Conservation (phyloP, 1,284 basidiomycete genomes). For the Sutorius eximius region DNA sequence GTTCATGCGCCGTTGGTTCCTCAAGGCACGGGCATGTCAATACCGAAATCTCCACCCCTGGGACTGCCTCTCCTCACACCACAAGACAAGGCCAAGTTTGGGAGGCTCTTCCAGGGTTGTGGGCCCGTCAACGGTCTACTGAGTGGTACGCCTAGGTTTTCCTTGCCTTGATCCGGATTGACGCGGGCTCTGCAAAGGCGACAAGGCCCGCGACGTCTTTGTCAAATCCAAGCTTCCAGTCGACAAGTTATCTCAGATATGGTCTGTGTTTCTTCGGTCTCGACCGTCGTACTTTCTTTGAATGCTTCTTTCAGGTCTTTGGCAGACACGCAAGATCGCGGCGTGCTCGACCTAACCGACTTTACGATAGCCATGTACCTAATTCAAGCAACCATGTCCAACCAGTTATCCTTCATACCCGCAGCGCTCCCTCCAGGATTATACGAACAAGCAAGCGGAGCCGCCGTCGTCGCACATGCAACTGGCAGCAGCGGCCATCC, state of each 20-base stretch:
- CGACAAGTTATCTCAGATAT: slow-evolving; percentile 92
- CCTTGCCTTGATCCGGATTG: not conserved
- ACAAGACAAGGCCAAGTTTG: slow-evolving; percentile 83
- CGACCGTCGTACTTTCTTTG: slow-evolving; percentile 2
- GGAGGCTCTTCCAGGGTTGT: slow-evolving; percentile 72
- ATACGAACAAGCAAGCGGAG: slow-evolving; percentile 81
- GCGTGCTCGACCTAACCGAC: slow-evolving; percentile 86
- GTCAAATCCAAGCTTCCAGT: slow-evolving; percentile 89
- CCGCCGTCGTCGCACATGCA: slow-evolving; percentile 51
- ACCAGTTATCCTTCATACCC: slow-evolving; percentile 75
- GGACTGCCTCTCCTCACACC: slow-evolving; percentile 66
- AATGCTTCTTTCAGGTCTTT: slow-evolving; percentile 64
- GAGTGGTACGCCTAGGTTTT: slow-evolving; percentile 49
- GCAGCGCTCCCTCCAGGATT: slow-evolving; percentile 79
- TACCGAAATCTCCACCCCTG: slow-evolving; percentile 61
- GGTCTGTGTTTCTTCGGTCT: slow-evolving; percentile 50
- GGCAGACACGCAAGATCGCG: slow-evolving; percentile 92
- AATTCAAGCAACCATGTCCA: slow-evolving; percentile 90
- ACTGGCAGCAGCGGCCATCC: slow-evolving; percentile 62
- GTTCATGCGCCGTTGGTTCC: slow-evolving; percentile 47
- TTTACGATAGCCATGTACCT: slow-evolving; percentile 97
- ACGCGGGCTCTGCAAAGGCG: slow-evolving; percentile 47
- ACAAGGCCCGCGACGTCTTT: slow-evolving; percentile 91
- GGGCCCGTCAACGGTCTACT: slow-evolving; percentile 78
- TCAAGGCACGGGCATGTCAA: slow-evolving; percentile 51